A percentile compares a stretch with the other conserved stretches of the same genome.
Evolutionary conservation across 2,329 filamentous ascomycete genomes (phyloP).

Genomic region (Ophiostoma ulmi): DNA sequence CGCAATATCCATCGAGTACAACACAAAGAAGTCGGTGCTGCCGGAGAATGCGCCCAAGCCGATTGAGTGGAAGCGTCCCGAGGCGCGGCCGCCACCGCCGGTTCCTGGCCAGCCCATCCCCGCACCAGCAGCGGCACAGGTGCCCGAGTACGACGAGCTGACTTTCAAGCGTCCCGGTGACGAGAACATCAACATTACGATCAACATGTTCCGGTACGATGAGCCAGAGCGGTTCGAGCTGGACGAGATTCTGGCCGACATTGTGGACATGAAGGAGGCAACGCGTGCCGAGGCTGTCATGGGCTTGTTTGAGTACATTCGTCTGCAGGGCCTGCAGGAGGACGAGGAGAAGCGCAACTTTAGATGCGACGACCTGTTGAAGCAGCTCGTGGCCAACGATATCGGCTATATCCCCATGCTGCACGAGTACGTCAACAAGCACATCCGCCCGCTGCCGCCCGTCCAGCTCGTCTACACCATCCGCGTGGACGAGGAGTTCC

Average conservation of each 20-base stretch:
- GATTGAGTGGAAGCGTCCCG: constrained; percentile 86
- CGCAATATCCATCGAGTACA: constrained; percentile 67
- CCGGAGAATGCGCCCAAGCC: constrained; percentile 34
- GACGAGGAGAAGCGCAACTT: constrained; percentile 93
- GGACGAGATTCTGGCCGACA: constrained; percentile 71
- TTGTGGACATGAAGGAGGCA: constrained; percentile 81
- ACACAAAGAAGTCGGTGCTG: constrained; percentile 43
- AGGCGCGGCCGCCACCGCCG: constrained; percentile 46
- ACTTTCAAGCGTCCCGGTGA: constrained; percentile 89
- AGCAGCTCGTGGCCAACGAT: constrained; percentile 71
- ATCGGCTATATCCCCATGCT: constrained; percentile 81
- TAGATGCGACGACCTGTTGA: constrained; percentile 78
- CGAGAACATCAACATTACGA: constrained; percentile 84
- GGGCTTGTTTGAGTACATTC: constrained; percentile 93
- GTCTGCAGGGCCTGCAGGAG: constrained; percentile 78
- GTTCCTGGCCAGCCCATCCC: constrained; percentile 20
- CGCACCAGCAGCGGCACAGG: constrained; percentile 36
- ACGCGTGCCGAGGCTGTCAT: constrained; percentile 83
- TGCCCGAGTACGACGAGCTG: constrained; percentile 80
- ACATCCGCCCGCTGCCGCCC: constrained; percentile 74
- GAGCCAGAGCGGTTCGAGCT: constrained; percentile 78
- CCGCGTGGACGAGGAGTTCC: constrained; percentile 79
- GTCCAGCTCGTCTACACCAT: constrained; percentile 87
- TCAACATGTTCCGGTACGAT: constrained; percentile 81
- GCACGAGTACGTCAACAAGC: constrained; percentile 70